Evolutionary conservation across 2,329 filamentous ascomycete genomes (phyloP), one percentile per base, ranked within the genome.

Genomic region (Periconia sp.): DNA sequence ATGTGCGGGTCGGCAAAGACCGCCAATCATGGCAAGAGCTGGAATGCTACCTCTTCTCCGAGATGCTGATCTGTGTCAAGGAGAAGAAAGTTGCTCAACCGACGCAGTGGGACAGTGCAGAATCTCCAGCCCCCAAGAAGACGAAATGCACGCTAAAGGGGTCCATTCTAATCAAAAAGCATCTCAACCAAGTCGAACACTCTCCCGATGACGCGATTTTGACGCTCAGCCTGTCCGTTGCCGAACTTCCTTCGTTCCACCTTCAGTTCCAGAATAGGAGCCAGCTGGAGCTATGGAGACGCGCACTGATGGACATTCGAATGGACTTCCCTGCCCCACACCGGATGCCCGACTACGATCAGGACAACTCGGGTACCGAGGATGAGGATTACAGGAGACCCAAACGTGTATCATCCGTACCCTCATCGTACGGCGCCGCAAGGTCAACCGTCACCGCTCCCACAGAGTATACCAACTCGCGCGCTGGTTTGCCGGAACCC

Each of bases 41-140:
- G 41, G 92, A 99, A 69, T 99, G 94, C 70, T 99, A 90, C 68
- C 80, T 99, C 21, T 99, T 99, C 65, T 89, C 88, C 4, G 94
- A 99, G 74, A 99, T 99, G 94, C 87, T 99, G 59, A 99, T 99
- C 54, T 99, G 94, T 65, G 91, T 99, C 48, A 99, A 97, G 73
- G 94, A 97, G 73, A 97, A 96, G 81, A 96, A 92, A 74, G 71
- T 78, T 7, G 56, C 77, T 26, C 66, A 60, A 48, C 77, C 80
- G 26, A 79, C 83, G 37, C 83, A 88, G 53, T 92, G 88, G 81
- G 86, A 82, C n/a, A 75, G 75, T 17, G 57, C 71, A 1, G 72
- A 73, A 13, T 75, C 77, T 12, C 76, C 76, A 1, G 80, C 52
- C 3, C 40, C 79, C 16, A 92, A 87, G 67, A 77, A 81, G 8